Evolutionary conservation across 2,329 filamentous ascomycete genomes (phyloP).

Genomic region (Diplodia scrobiculata): DNA sequence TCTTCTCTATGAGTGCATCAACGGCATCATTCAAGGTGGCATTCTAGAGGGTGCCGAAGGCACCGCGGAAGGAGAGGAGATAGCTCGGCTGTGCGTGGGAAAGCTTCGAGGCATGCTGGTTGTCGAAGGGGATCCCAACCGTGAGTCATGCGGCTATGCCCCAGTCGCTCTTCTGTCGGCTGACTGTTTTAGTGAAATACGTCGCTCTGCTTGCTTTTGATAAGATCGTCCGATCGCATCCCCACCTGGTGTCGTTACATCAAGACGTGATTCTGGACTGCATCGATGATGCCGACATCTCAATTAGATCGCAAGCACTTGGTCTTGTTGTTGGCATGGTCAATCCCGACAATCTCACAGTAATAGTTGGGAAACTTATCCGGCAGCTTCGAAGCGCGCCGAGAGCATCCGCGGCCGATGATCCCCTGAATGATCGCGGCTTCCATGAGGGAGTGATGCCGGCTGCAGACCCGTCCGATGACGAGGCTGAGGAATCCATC

Average conservation of each 20-base stretch:
- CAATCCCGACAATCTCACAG: conserved; percentile 77
- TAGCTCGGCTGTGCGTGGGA: conserved; percentile 86
- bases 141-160: conserved; percentile 57
- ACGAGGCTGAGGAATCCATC: conserved; percentile 58
- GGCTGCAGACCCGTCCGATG: conserved; percentile 59
- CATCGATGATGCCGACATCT: conserved; percentile 93
- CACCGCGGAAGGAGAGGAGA: conserved; percentile 80
- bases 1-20: conserved; percentile 96
- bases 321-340: conserved; percentile 95
- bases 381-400: conserved; percentile 74
- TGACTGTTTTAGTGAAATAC: conserved; percentile 73
- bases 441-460: conserved; percentile 50
- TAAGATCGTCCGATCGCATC: conserved; percentile 86
- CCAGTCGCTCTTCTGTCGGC: background rate
- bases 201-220: conserved; percentile 94
- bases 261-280: conserved; percentile 96
- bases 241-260: conserved; percentile 84
- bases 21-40: conserved; percentile 94
- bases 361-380: conserved; percentile 83
- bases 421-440: conserved; percentile 52
- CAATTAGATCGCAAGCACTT: conserved; percentile 88
- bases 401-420: conserved; percentile 53
- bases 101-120: conserved; percentile 94
- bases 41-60: conserved; percentile 83
- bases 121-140: conserved; percentile 87